Evolutionary conservation across 2,329 filamentous ascomycete species (phyloP), one percentile per base, ranked within the genome.

Genomic region (Trichoderma sp.): DNA sequence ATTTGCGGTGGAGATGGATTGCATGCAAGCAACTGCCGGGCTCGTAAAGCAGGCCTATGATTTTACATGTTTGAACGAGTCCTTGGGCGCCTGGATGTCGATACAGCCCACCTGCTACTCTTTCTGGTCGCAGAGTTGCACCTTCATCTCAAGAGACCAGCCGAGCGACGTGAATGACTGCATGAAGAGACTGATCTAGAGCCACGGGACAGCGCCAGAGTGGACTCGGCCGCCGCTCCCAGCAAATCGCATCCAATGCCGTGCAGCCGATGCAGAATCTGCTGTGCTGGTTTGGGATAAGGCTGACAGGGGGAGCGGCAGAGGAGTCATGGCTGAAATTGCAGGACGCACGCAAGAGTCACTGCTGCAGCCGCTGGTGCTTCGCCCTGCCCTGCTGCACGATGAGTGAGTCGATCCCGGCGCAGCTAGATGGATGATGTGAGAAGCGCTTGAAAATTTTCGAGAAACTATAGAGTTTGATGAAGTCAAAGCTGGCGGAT

Each of bases 241-340:
- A 65, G 37, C 62, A 57, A 65, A 65, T 65, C 62, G 62, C 52
- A 57, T 65, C 31, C 5, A 21, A 47, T 19, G 49, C 62, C 62
- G 62, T n/a, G 21, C 21, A 40, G 7, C 19, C 19, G 35, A 47
- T 24, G 49, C 35, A 40, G 47, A 1, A 3, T 37, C 24, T 43
- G 52, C 52, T 16, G 11, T 57, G 4, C 49, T 29, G 31, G 8
- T 55, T 60, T 43, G 33, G 43, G 43, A n/a, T 21, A 61, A 57
- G 56, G 33, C 37, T 35, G 19, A 1, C 27, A 57, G n/a, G 27
- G 35, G 27, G 52, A 29, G 11, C n/a, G n/a, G 35, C 7, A 19
- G 27, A 47, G 27, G 58, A 65, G 62, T 65, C 62, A 65, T 24
- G 24, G 35, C 7, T 24, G 58, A 60, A 53, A 64, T 58, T 59